Conservation (phyloP, 768 basidiomycete genomes). For the Tubosaeta sp. region DNA sequence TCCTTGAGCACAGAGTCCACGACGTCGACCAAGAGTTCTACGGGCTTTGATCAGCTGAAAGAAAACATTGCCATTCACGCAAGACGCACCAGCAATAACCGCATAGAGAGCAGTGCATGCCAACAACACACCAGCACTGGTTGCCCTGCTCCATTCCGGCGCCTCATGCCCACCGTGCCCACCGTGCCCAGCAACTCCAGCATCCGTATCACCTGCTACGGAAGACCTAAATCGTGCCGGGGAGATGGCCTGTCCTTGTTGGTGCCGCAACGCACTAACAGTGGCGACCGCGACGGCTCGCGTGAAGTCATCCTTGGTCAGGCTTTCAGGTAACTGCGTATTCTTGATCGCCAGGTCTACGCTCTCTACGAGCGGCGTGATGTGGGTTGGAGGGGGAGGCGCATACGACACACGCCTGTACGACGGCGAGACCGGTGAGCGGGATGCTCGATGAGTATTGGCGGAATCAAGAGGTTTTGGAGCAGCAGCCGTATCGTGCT, state of each 20-base stretch:
- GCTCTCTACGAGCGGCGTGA: constrained; percentile 69
- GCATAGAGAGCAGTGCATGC: constrained; percentile 92
- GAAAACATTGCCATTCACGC: neutral
- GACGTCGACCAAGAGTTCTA: constrained; percentile 91
- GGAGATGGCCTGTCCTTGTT: constrained; percentile 52
- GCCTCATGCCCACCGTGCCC: constrained; percentile 88
- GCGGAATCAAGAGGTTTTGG: constrained; percentile 27
- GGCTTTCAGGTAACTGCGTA: constrained; percentile 48
- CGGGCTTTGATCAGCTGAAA: constrained; percentile 1
- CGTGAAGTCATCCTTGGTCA: constrained; percentile 88
- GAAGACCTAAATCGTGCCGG: constrained; percentile 45
- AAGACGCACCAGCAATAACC: constrained; percentile 80
- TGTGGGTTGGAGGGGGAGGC: constrained; percentile 33
- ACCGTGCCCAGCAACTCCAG: constrained; percentile 53
- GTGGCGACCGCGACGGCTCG: constrained; percentile 93
- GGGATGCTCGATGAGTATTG: constrained; percentile 12
- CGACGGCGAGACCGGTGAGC: constrained; percentile 39
- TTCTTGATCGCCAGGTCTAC: constrained; percentile 76
- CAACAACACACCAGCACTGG: constrained; percentile 86
- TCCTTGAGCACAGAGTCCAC: constrained; percentile 90
- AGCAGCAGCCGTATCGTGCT: constrained; percentile 30
- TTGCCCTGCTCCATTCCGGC: constrained; percentile 90
- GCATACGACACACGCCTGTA: constrained; percentile 58
- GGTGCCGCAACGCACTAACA: constrained; percentile 83
- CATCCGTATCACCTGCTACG: constrained; percentile 35